Evolutionary conservation across 1,284 basidiomycete species (phyloP).

Genomic region (Tilletia walkeri): DNA sequence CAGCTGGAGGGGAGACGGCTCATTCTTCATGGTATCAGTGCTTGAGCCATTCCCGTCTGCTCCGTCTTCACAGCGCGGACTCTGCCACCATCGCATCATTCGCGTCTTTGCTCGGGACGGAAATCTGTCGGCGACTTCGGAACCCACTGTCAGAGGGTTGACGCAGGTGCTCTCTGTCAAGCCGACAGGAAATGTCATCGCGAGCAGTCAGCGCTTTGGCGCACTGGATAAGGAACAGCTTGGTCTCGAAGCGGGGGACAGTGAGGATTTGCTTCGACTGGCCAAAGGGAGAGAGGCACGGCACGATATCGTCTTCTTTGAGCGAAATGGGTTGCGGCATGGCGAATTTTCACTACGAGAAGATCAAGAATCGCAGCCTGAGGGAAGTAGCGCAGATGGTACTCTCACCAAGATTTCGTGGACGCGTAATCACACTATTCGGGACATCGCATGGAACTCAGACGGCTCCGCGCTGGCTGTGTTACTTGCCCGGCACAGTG

Average conservation of each 20-base stretch:
- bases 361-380: constrained; percentile 52
- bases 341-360: constrained; percentile 79
- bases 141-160: constrained; percentile 72
- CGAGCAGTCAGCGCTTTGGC: constrained; percentile 77
- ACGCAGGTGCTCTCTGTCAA: constrained; percentile 81
- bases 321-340: constrained; percentile 87
- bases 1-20: constrained; percentile 88
- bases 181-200: constrained; percentile 81
- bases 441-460: constrained; percentile 79
- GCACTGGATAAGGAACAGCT: constrained; percentile 27
- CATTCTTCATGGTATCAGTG: constrained; percentile 81
- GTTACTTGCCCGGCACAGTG: constrained; percentile 64
- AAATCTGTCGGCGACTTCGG: constrained; percentile 77
- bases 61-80: constrained; percentile 35
- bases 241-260: constrained; percentile 62
- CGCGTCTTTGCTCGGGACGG: constrained; percentile 63
- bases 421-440: constrained; percentile 63
- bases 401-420: not conserved
- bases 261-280: constrained; percentile 58
- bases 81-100: constrained; percentile 64
- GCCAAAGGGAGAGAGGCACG: constrained; percentile 60
- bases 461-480: constrained; percentile 82
- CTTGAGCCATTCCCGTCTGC: constrained; percentile 58
- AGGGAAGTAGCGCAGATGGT: constrained; percentile 26
- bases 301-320: constrained; percentile 90